Conservation (phyloP, 139 green algal genomes). For the Haematococcus lacustris region DNA sequence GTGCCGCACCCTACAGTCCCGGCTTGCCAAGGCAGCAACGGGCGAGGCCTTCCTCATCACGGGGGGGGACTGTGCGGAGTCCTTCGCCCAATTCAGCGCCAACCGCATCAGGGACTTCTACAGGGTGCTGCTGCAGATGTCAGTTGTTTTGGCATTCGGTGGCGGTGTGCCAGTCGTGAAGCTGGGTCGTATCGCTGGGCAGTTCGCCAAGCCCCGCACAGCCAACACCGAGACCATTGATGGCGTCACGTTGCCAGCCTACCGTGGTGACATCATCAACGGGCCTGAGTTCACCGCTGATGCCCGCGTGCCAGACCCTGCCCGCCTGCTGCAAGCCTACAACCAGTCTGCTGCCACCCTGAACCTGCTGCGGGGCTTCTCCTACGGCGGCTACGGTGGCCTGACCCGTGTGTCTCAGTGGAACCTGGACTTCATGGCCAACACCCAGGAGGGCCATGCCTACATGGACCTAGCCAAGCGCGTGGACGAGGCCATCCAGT, state of each 20-base stretch:
- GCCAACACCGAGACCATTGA: conserved; percentile 37
- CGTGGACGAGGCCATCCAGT: conserved; percentile 90
- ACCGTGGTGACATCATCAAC: conserved; percentile 98
- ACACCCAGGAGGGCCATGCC: conserved; percentile 67
- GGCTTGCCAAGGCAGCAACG: conserved; percentile 70
- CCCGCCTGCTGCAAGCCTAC: conserved; percentile 80
- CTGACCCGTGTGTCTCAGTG: conserved; percentile 86
- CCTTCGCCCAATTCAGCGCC: conserved; percentile 90
- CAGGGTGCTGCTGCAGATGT: conserved; percentile 90
- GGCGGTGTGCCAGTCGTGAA: conserved; percentile 94
- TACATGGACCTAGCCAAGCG: conserved; percentile 87
- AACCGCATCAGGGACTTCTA: conserved; percentile 92
- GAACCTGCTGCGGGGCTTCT: conserved; percentile 96
- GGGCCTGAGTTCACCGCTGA: conserved; percentile 80
- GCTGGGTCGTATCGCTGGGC: conserved; percentile 94
- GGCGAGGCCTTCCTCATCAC: conserved; percentile 61
- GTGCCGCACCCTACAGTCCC: conserved; percentile 81
- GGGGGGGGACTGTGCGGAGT: conserved; percentile 95
- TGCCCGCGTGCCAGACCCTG: conserved; percentile 83
- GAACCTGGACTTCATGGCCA: conserved; percentile 98
- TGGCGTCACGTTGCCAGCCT: conserved; percentile 53
- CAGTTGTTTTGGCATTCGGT: conserved; percentile 92
- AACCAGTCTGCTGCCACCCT: conserved; percentile 95
- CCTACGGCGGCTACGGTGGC: conserved; percentile 88
- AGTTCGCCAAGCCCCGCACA: conserved; percentile 95